Base-by-base conservation (phyloP, 2,329 filamentous ascomycete genomes). In the Pestalotiopsis fici region DNA sequence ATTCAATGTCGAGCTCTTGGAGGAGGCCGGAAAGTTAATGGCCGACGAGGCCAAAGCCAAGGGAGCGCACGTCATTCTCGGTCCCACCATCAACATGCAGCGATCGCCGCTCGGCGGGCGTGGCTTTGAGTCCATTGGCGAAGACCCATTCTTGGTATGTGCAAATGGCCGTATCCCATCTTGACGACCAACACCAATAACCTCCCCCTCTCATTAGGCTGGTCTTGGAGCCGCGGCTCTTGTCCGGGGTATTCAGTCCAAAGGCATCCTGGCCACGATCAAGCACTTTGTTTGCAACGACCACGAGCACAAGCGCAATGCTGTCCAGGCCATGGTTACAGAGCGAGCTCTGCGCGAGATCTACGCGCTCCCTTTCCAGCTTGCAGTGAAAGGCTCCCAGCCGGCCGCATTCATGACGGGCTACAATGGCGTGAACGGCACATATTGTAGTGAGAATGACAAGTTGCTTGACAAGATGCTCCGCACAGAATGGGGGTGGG, bases 231-330 rank as follows among this genome's bases (percentile, higher is more conserved):
- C 87, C 2, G 85, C 84, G 7, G 82, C 85, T 35, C 79, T 88
- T 35, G 80, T 88, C 47, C 81, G 80, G 55, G 87, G 87, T 15
- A 87, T 89, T 64, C 85, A 89, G 76, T 83, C 81, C 68, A 86
- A 81, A 21, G 86, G 86, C 11, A 82, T 89, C 43, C 83, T 85
- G 71, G 86, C 87, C 3, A 86, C 85, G 2, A 80, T 88, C 68
- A 90, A 89, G 79, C 87, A 89, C 75, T 89, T 88, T 74, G 83
- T 88, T 23, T 88, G 86, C 77, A 89, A 89, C 69, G 87, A 89
- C 71, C 86, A 88, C 72, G 87, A 89, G 74, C 85, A 88, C 71
- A 84, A 83, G 76, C 82, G 87, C 21, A 86, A 87, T 77, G 83
- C 82, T 7, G 85, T 88, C 0, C 82, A 88, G 69, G 83, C 82